Base-by-base conservation (phyloP, 441 rosid genomes). In the Jatropha podagrica region DNA sequence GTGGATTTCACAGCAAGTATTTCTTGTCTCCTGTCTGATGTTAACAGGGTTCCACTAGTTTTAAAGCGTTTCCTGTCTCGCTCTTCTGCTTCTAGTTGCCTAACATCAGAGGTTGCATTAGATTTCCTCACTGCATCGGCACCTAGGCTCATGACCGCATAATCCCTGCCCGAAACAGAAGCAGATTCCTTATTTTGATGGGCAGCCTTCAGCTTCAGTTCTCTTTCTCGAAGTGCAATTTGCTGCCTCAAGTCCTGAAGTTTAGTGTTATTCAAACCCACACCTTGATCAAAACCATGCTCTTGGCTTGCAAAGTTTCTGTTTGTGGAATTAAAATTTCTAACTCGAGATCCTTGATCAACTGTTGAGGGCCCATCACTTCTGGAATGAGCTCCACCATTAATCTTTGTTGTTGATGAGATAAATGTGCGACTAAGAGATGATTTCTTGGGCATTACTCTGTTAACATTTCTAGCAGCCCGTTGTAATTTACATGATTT, bases 151-250 rank as follows among this genome's bases (percentile, higher is more conserved):
- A 73, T 41, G 72, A 79, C 65, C 59, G 58, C 61, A 73, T 58
- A n/a, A 40, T 81, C 80, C 73, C 46, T 80, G 62, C 68, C 66
- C 20, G 86, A 69, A 77, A 79, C 82, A 27, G 79, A 75, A 78
- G 73, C 75, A 51, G 79, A 74, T 70, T 88, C 95, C 84, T 85
- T 92, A 69, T 80, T 89, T 72, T 85, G 91, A 81, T 82, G 90
- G 42, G 86, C 81, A 64, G 87, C 86, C 88, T 86, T 95, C 72
- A 88, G 88, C 87, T 87, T 95, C 86, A 87, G 82, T 81, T 92
- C 93, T 73, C 80, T 86, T 87, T 95, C 98, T 65, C 95, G 89
- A 68, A 83, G 86, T 20, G 96, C 97, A 89, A 95, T 95, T 90
- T 91, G 94, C 87, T 90, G 95, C 87, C 91, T 88, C 84, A 95